Base-by-base conservation (phyloP, 1,284 basidiomycete species). In the Sanghuangporus sanghuang region DNA sequence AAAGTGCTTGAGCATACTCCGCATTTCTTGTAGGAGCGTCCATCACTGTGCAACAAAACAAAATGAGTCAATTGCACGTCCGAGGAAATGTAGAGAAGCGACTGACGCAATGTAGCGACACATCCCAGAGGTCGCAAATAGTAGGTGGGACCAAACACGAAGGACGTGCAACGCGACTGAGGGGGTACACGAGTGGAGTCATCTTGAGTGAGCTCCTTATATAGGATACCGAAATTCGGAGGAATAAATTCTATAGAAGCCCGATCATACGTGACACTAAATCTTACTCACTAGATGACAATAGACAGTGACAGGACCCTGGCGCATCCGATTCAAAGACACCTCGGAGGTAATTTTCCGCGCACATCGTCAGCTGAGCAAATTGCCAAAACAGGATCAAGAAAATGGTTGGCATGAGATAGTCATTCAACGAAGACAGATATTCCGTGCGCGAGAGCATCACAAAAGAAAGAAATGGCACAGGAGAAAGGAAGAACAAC, bases 91-190 rank as follows among this genome's bases (percentile, higher is more conserved):
- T 11, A 40, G 9, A 16, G 16, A 52, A 44, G 21, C 11, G 9
- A 62, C 50, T n/a, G 21, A 65, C 64, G 64, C 64, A 55, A 65
- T 65, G 42, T 62, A 65, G 39, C 64, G 60, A 42, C 64, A 65
- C 64, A 65, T 65, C 11, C 40, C 32, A 16, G 16, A 21, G 23
- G 50, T 23, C 38, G 44, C 38, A 59, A 44, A 27, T 54, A 14
- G 12, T 9, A 12, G 27, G 42, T 2, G 23, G 23, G 52, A 18
- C 18, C 6, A 18, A 14, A 32, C 27, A 32, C 27, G 27, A 32
- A 16, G 48, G 50, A 38, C 32, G 50, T 18, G 52, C 9, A 38
- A 44, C 9, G 36, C 12, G 14, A 46, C 11, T 46, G 57, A 11
- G 42, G 57, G 44, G 27, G 27, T 36, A 49, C 46, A 46, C 40